A percentile compares a stretch with the other conserved stretches of the same genome.
These are phyloP conservation scores for Rutidosis leptorrhynchoides DNA, from an alignment of 129 eudicot species.

Conservation along the genomic window DNA sequence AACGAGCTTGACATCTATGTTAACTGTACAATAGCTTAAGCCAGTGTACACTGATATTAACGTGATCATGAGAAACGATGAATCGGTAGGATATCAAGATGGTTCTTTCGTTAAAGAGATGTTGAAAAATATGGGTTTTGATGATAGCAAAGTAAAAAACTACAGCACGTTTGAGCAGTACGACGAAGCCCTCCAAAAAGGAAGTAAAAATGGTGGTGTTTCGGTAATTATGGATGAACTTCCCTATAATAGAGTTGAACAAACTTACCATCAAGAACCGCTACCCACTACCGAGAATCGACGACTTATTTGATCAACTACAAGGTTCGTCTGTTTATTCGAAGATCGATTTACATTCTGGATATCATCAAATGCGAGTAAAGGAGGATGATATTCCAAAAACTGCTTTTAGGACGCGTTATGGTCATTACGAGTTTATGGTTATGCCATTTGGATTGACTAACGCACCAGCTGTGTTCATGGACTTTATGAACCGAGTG, in stretches of 20 bases:
- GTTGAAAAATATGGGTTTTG: neutral
- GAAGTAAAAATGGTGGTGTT: neutral
- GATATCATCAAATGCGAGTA: too few species aligned
- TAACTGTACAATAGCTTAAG: constrained; percentile 43
- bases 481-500: too few species aligned
- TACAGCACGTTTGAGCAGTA: constrained; percentile 7
- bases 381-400: too few species aligned
- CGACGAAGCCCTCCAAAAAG: neutral
- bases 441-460: too few species aligned
- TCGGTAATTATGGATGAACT: constrained; percentile 1
- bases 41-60: neutral
- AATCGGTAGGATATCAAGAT: constrained; percentile 19
- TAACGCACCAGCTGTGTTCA: too few species aligned
- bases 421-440: too few species aligned
- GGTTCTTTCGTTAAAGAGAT: neutral
- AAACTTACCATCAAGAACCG: too few species aligned
- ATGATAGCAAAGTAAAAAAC: neutral
- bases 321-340: too few species aligned
- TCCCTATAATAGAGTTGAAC: neutral
- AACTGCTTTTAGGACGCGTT: too few species aligned
- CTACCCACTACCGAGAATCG: too few species aligned
- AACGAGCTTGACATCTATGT: constrained; percentile 45
- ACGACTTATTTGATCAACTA: too few species aligned
- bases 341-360: too few species aligned
- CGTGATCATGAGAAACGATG: constrained; percentile 6